Evolutionary conservation across 2,329 filamentous ascomycete species (phyloP).

Genomic region (Fusarium tuaranense): DNA sequence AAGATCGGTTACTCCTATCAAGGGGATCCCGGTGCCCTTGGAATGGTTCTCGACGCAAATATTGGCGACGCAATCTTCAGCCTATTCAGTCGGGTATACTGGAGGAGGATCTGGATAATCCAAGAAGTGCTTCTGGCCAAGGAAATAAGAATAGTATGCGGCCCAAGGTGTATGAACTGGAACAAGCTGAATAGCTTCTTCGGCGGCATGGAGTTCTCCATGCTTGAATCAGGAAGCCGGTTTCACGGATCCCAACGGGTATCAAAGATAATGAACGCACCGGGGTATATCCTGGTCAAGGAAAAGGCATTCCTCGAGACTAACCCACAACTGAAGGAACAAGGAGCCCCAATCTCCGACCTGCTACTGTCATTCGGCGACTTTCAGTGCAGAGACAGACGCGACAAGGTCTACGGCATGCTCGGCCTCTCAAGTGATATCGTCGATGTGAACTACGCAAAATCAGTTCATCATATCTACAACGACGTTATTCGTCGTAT

Average conservation of each 20-base stretch:
- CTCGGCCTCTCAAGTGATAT: not conserved
- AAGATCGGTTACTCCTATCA: not conserved
- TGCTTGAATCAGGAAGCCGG: not conserved
- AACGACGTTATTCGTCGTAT: not conserved
- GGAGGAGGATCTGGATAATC: not conserved
- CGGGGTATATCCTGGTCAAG: not conserved
- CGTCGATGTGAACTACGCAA: not conserved
- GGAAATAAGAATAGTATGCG: not conserved
- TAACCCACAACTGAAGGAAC: not conserved
- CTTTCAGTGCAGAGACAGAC: not conserved
- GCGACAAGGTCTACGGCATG: not conserved
- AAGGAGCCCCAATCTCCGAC: not conserved
- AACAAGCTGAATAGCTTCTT: not conserved
- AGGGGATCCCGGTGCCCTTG: not conserved
- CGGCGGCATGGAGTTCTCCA: not conserved
- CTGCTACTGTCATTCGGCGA: not conserved
- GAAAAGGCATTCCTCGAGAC: not conserved
- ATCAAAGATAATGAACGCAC: not conserved
- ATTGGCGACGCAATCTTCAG: not conserved
- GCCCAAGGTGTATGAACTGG: not conserved
- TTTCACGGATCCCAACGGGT: not conserved
- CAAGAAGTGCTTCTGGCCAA: not conserved
- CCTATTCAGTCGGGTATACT: not conserved
- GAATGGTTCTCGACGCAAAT: not conserved
- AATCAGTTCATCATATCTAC: not conserved